Base-by-base conservation (phyloP, 2,329 filamentous ascomycete genomes). In the Stachybotrys elegans region DNA sequence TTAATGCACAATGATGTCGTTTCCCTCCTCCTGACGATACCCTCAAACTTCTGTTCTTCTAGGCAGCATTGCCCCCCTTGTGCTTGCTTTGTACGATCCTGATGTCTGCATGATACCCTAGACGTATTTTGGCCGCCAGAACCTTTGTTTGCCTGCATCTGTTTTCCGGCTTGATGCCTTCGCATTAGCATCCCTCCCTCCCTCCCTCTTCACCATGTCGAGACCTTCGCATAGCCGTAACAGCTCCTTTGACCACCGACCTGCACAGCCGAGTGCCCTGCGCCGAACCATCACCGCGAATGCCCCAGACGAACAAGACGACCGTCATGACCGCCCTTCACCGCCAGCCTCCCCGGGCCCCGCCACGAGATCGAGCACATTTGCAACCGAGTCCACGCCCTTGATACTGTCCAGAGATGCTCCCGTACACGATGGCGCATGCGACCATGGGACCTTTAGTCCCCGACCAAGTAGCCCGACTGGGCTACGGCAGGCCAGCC, bases 391-490 rank as follows among this genome's bases (percentile, higher is more conserved):
- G 53, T 71, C 69, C 3, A 79, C 78, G 2, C 69, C 75, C 3
- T 62, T 83, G 21, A 66, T 79, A 12, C 57, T 59, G 7, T 49
- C 42, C 19, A 55, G 21, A 46, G 41, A 52, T 63, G 32, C 52
- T 54, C 44, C 47, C 9, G 31, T 49, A 13, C 48, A 19, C 31
- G 42, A 43, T 12, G 74, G 72, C 17, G 60, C 63, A 43, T 88
- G 83, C 68, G 75, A 77, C 55, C 85, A 93, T 66, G 88, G 87
- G 54, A 86, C 86, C 14, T 88, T 91, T 57, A 89, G 86, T 35
- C 84, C 86, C 2, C 71, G 81, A 29, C 76, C 84, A 1, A 68
- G 66, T 37, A 79, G 75, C 40, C 72, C 74, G 4, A 52, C 62
- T 8, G 60, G 29, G 50, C 53, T 14, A 57, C 58, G 45, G 56